Base-by-base conservation (phyloP, 768 basidiomycete species). In the Suillus luteus region DNA sequence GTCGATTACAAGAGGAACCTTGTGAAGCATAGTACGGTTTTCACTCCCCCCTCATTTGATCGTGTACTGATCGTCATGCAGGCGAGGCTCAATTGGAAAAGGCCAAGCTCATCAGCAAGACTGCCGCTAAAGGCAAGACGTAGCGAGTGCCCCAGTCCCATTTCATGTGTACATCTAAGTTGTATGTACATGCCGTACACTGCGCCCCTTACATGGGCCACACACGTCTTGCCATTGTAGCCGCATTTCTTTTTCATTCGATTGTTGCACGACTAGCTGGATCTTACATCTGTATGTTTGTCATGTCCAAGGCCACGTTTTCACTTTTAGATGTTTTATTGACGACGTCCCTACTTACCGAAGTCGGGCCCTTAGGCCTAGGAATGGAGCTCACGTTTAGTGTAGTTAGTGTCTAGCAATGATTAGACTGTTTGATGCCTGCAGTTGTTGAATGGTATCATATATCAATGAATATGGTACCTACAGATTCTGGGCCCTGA, bases 1-100 rank as follows among this genome's bases (percentile, higher is more conserved):
- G 80, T 91, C 38, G 92, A 95, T 76, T 99, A 98, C 83, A 99
- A 99, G 85, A 89, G 85, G 79, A 86, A 86, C 65, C 82, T 97
- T 52, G 80, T 92, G 59, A 90, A 85, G 80, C 83, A 92, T 76
- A 93, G 92, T 90, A 75, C 73, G 88, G 77, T 43, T 31, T 31
- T 51, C 17, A 27, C 46, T 58, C 51, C 61, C 65, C 54, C 60
- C 14, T 37, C 46, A 19, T 37, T 62, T 68, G 52, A 63, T 31
- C 11, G 24, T 1, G 6, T 61, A 22, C 62, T 64, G 15, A 48
- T 24, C 37, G 55, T 64, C 60, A 6, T 64, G 19, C 68, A 93
- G 92, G 91, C 86, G 82, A 86, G 71, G 85, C 86, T 46, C 89
- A 93, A 49, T 89, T 97, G 68, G 95, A 96, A 77, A 96, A 95